Evolutionary conservation across 805 yeast genomes (phyloP).

Genomic region (Ogataea siamensis): DNA sequence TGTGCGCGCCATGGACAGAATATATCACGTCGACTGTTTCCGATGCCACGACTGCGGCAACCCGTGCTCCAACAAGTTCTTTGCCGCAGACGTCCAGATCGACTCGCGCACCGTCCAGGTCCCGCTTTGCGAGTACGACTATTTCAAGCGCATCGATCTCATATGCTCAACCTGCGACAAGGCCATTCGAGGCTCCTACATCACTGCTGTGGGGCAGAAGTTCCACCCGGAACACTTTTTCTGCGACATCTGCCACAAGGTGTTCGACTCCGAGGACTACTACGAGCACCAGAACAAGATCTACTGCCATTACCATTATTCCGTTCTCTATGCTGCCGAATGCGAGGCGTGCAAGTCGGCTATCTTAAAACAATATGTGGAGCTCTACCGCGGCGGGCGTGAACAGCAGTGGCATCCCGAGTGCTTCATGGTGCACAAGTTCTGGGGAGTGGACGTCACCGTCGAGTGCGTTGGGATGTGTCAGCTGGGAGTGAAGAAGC

Average conservation of each 20-base stretch:
- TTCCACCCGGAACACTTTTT: slow-evolving; percentile 95
- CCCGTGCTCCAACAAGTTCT: slow-evolving; percentile 82
- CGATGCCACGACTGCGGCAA: slow-evolving; percentile 80
- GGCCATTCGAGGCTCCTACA: slow-evolving; percentile 88
- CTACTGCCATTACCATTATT: slow-evolving; percentile 89
- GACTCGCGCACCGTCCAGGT: slow-evolving; percentile 40
- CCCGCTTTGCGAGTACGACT: slow-evolving; percentile 87
- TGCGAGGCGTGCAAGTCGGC: slow-evolving; percentile 94
- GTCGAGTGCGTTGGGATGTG: slow-evolving; percentile 55
- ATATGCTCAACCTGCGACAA: slow-evolving; percentile 84
- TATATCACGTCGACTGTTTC: slow-evolving; percentile 87
- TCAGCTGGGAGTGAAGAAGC: slow-evolving; percentile 15
- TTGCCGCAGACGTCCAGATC: slow-evolving; percentile 62
- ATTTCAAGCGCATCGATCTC: slow-evolving; percentile 78
- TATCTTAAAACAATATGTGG: slow-evolving; percentile 91
- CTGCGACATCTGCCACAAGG: slow-evolving; percentile 80
- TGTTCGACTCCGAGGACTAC: slow-evolving; percentile 90
- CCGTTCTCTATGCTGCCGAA: slow-evolving; percentile 77
- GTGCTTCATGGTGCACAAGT: slow-evolving; percentile 95
- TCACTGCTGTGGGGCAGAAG: slow-evolving; percentile 87
- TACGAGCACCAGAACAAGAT: slow-evolving; percentile 81
- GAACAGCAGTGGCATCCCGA: slow-evolving; percentile 99
- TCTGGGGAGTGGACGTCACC: slow-evolving; percentile 86
- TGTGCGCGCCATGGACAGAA: slow-evolving; percentile 76
- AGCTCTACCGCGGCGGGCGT: slow-evolving; percentile 84